A percentile compares a stretch with the other conserved stretches of the same genome.
phyloP scores from a whole-genome alignment of 768 basidiomycete genomes.

The Hysterangium stoloniferum region DNA sequence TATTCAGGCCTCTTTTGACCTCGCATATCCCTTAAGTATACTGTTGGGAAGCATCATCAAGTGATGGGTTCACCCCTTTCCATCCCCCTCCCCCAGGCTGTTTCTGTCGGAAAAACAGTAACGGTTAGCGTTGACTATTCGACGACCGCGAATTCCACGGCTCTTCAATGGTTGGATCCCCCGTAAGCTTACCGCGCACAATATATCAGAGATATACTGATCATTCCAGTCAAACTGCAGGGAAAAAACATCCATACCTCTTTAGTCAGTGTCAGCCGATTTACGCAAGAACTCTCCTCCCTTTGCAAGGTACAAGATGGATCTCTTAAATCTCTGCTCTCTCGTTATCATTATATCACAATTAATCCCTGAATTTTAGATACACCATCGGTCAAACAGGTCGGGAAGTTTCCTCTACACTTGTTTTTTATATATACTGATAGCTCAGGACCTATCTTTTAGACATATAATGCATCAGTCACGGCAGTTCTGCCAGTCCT shows the following conservation, averaged over 20 bases:
- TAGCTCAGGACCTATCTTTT: background rate
- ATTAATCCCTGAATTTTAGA: conserved; percentile 36
- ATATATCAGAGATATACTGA: conserved; percentile 8
- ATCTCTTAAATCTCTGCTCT: background rate
- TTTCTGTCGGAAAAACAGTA: conserved; percentile 34
- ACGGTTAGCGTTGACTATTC: conserved; percentile 52
- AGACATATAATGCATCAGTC: conserved; percentile 84
- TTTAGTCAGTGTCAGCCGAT: conserved; percentile 95
- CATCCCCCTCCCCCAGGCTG: conserved; percentile 40
- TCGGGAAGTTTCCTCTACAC: conserved; percentile 25
- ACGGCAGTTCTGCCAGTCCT: conserved; percentile 76
- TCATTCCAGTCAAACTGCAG: conserved; percentile 65
- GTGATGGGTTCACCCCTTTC: conserved; percentile 75
- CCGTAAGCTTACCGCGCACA: conserved; percentile 37
- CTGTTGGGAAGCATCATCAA: conserved; percentile 47
- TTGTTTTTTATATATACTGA: background rate
- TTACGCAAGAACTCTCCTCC: conserved; percentile 71
- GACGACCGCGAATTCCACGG: conserved; percentile 67
- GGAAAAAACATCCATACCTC: conserved; percentile 75
- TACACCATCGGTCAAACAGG: conserved; percentile 81
- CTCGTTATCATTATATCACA: conserved; percentile 1
- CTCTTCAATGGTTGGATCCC: conserved; percentile 83
- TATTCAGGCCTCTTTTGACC: background rate
- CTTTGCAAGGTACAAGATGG: conserved; percentile 79
- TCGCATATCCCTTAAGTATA: conserved; percentile 31